Conservation (phyloP, 257 asterid genomes). For the Solanum infundibuliforme region DNA sequence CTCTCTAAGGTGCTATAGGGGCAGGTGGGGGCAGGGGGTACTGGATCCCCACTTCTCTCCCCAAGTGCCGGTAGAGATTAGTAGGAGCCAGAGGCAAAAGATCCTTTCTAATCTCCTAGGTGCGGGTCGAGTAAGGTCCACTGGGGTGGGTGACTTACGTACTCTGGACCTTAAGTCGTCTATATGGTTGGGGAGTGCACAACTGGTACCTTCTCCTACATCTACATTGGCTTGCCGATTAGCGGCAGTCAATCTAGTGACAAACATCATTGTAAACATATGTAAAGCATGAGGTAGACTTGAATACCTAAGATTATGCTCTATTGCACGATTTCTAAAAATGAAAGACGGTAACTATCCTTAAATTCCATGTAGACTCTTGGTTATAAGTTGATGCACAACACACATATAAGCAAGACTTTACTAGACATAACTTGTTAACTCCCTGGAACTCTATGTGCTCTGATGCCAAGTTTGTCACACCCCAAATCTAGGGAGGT, state of each 20-base stretch:
- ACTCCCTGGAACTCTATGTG: not conserved
- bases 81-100: not conserved
- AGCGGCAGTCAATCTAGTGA: not conserved
- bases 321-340: not conserved
- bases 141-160: not conserved
- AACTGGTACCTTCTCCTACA: not conserved
- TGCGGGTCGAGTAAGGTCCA: not conserved
- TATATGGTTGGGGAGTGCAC: not conserved
- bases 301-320: not conserved
- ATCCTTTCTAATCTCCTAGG: not conserved
- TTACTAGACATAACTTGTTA: not conserved
- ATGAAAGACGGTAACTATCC: no score
- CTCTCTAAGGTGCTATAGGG: no score
- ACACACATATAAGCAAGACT: not conserved
- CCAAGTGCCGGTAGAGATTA: not conserved
- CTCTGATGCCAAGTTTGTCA: not conserved
- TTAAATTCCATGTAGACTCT: not conserved
- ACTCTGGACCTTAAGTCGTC: not conserved
- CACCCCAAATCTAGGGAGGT: not conserved
- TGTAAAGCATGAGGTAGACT: not conserved
- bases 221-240: no score
- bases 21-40: no score
- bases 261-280: not conserved
- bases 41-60: no score
- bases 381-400: not conserved